Evolutionary conservation across 1,139 yeast genomes (phyloP), one percentile per base, ranked within the genome.

Genomic region (Insectozyma bohioensis): DNA sequence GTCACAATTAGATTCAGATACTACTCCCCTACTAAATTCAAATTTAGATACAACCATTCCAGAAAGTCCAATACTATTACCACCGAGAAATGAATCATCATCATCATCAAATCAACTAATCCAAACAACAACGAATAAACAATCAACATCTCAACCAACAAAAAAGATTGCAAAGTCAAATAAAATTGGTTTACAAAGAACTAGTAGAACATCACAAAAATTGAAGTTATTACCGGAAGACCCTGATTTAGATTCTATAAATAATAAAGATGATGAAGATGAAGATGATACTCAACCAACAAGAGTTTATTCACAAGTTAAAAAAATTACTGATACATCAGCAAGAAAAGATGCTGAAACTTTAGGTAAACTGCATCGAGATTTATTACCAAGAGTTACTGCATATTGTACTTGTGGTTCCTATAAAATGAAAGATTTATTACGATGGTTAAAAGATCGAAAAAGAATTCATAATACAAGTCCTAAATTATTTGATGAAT

Each of bases 361-460:
- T 26, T 66, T 92, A 39, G 95, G 97, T 5, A 90, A 88, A 52
- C 85, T 85, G 45, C 97, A 92, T 54, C 70, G 98, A 40, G 84
- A 81, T 30, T 58, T 83, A 33, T 64, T 85, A 34, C 95, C 98
- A 1, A 67, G 98, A 46, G 97, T 90, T 2, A 90, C 97, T 0
- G 95, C 96, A 0, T 92, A 88, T 54, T 90, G 97, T 61, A 90
- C 97, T 0, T 88, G 97, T 26, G 92, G 96, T 22, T 80, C 95
- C 15, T 92, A 88, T 54, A 79, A 78, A 45, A 85, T 92, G 94
- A 78, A 83, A 47, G 97, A 90, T 34, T 63, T 92, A 28, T 69
- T 84, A 36, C 67, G 95, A 46, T 92, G 96, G 88, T 62, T 92
- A 34, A 80, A 84, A 47, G 95, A 86, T 33, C 72, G 90, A 13